Evolutionary conservation across 306 rosid genomes (phyloP), one percentile per base, ranked within the genome.

Genomic region (Cicer yamashitae): DNA sequence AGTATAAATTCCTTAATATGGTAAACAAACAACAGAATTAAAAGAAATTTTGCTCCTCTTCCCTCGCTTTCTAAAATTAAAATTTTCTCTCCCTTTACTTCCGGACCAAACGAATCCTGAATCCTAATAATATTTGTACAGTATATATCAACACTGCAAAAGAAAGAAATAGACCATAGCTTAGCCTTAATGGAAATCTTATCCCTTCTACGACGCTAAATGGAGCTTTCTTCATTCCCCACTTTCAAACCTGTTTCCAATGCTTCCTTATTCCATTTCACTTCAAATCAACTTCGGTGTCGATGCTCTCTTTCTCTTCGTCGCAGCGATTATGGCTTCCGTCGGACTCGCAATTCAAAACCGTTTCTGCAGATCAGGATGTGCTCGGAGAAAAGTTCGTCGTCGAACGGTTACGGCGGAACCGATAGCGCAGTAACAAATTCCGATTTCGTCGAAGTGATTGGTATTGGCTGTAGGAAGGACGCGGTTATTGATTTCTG

Each of bases 381-480:
- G 79, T 75, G 80, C 64, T 25, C 82, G 67, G 85, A 71, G 51
- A 77, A 60, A 46, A 65, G 22, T 56, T 75, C 73, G 2, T 48
- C 48, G 9, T 71, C 87, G 11, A 81, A 58, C 68, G 79, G 88
- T 13, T 40, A 62, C 10, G 79, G 54, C 39, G 86, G 60, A 41
- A 81, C 41, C 30, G 87, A 81, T 18, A 50, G 39, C 63, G 86
- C 71, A 51, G 77, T 56, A 59, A 34, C 82, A 7, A 86, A 87
- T 47, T 67, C 79, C 38, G 91, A 86, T 60, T 43, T 77, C 43
- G 86, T 94, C 62, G 97, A 94, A 38, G 96, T 94, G 39, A 77
- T 94, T 57, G 89, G 85, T 76, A 88, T 90, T 82, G 98, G 98
- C n/a, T 84, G 94, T 79, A 84, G 98, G 74, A 94, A 86, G 84